These are phyloP conservation scores for Pichia cabralensis DNA, from an alignment of 805 yeast species.

Conservation along the genomic window DNA sequence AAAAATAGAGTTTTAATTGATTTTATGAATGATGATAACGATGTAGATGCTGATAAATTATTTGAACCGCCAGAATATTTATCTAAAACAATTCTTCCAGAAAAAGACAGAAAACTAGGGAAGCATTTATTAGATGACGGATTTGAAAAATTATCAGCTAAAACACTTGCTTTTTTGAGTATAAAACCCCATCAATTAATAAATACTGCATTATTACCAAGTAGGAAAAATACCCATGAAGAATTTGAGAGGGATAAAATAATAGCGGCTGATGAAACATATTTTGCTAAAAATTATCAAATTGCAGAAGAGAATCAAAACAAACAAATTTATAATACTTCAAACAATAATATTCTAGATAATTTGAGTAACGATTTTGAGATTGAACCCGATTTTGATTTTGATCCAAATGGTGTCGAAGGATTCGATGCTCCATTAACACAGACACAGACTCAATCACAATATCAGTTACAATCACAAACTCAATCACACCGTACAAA, in stretches of 20 bases:
- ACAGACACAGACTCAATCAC: not conserved
- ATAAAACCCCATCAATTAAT: conserved; percentile 32
- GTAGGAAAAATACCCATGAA: conserved; percentile 9
- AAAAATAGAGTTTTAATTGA: conserved; percentile 18
- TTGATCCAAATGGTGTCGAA: conserved; percentile 17
- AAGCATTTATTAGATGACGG: conserved; percentile 34
- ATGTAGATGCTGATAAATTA: conserved; percentile 16
- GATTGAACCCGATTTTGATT: conserved; percentile 23
- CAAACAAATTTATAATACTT: not conserved
- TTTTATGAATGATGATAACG: conserved; percentile 21
- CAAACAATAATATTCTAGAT: conserved; percentile 7
- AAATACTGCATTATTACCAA: conserved; percentile 20
- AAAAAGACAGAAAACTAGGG: conserved; percentile 14
- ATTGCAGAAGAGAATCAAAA: conserved; percentile 12
- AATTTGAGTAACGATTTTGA: conserved; percentile 28
- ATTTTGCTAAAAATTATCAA: conserved; percentile 38
- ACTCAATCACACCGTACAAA: not conserved
- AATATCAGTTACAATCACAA: not conserved
- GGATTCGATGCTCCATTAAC: conserved; percentile 11
- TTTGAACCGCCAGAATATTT: conserved; percentile 18
- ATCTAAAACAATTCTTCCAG: conserved; percentile 18
- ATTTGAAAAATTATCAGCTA: conserved; percentile 41
- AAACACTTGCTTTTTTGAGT: conserved; percentile 35
- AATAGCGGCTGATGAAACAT: conserved; percentile 37
- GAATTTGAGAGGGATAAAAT: conserved; percentile 22